These are phyloP conservation scores for Wickerhamiella shivajii DNA, from an alignment of 805 yeast genomes.

Conservation along the genomic window DNA sequence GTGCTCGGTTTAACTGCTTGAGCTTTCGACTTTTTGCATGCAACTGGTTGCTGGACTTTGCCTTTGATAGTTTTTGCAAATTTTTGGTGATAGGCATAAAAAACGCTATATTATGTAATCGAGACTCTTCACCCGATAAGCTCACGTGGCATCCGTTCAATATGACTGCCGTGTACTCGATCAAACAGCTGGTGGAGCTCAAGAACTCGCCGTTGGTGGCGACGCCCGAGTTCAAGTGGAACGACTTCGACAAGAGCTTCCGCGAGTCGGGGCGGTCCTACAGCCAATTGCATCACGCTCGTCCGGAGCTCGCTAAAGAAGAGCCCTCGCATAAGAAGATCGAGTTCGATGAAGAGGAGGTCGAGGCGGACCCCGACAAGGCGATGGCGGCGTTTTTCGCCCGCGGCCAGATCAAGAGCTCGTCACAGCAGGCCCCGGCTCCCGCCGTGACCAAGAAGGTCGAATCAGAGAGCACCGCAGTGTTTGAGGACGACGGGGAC, in stretches of 20 bases:
- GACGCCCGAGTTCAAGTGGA: constrained; percentile 21
- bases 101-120: background rate
- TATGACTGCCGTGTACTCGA: constrained; percentile 21
- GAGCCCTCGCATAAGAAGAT: constrained; percentile 1
- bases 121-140: background rate
- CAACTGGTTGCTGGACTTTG: constrained; percentile 36
- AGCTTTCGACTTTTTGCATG: constrained; percentile 88
- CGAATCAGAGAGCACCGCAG: background rate
- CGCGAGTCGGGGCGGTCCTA: constrained; percentile 3
- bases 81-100: constrained; percentile 57
- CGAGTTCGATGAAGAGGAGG: constrained; percentile 15
- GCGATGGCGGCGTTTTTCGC: constrained; percentile 19
- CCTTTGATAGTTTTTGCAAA: constrained; percentile 46
- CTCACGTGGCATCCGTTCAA: background rate
- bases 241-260: constrained; percentile 15
- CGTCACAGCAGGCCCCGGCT: constrained; percentile 3
- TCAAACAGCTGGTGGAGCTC: constrained; percentile 18
- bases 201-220: constrained; percentile 19
- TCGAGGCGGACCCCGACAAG: constrained; percentile 20
- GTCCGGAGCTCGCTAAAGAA: constrained; percentile 5
- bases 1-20: constrained; percentile 71
- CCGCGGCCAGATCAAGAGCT: constrained; percentile 11
- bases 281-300: background rate
- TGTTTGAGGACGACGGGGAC: constrained; percentile 12
- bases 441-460: constrained; percentile 8